phyloP scores from a whole-genome alignment of 1,284 basidiomycete species.

The Pterulicium gracile region DNA sequence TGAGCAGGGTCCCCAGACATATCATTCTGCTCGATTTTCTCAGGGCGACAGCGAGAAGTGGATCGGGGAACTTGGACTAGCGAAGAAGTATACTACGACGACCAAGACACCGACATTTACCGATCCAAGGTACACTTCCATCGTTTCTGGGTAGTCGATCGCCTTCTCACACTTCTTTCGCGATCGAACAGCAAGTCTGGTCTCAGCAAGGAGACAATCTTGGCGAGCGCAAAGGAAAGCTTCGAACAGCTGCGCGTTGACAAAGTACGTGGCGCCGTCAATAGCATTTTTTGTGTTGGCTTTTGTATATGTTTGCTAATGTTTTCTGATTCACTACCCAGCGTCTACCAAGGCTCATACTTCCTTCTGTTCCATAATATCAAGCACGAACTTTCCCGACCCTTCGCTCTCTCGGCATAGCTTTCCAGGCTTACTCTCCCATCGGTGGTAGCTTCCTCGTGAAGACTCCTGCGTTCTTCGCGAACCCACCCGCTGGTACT shows the following conservation, averaged over 20 bases:
- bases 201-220: background rate
- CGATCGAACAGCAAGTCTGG: no score
- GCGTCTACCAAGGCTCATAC: background rate
- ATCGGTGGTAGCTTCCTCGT: no score
- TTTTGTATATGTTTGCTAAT: no score
- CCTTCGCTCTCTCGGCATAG: background rate
- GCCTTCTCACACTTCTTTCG: no score
- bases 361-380: background rate
- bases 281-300: background rate
- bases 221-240: background rate
- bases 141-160: no score
- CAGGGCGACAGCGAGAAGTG: background rate
- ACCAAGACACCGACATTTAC: background rate
- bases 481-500: background rate
- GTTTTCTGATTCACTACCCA: background rate
- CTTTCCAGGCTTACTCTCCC: background rate
- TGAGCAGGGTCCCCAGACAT: background rate
- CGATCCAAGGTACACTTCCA: background rate
- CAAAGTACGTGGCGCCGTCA: background rate
- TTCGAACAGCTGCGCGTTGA: background rate
- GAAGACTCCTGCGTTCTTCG: no score
- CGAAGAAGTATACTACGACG: background rate
- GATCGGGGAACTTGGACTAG: background rate
- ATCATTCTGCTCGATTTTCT: background rate
- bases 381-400: background rate